These are phyloP conservation scores for Hordeum vulgare DNA, from an alignment of 176 grass and related monocot species.

Conservation along the genomic window DNA sequence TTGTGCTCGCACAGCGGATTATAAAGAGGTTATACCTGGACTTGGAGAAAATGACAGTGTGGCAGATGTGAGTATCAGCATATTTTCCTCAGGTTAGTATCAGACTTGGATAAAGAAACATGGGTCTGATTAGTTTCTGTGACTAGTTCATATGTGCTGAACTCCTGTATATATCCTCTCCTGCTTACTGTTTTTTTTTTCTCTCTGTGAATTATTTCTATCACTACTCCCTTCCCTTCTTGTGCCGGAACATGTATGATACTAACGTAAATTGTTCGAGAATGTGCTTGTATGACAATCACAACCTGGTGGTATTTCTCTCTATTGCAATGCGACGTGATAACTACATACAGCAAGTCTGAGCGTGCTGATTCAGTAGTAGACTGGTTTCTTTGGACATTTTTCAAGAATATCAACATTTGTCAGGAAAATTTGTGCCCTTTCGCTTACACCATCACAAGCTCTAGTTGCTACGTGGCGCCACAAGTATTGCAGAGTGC, in stretches of 20 bases:
- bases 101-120: neutral
- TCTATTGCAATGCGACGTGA: no score
- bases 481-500: neutral
- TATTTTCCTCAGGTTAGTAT: no score
- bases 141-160: neutral
- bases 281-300: neutral
- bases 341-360: neutral
- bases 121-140: neutral
- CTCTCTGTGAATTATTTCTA: neutral
- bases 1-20: constrained; percentile 19
- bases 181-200: neutral
- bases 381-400: no score
- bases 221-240: neutral
- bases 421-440: neutral
- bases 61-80: constrained; percentile 4
- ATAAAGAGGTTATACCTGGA: neutral
- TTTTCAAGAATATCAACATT: neutral
- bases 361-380: neutral
- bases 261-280: neutral
- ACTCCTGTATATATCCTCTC: neutral
- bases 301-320: no score
- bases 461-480: no score
- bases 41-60: neutral
- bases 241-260: neutral
- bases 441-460: neutral